Conservation (phyloP, 495 filamentous ascomycete species). For the Aspergillus leporis region DNA sequence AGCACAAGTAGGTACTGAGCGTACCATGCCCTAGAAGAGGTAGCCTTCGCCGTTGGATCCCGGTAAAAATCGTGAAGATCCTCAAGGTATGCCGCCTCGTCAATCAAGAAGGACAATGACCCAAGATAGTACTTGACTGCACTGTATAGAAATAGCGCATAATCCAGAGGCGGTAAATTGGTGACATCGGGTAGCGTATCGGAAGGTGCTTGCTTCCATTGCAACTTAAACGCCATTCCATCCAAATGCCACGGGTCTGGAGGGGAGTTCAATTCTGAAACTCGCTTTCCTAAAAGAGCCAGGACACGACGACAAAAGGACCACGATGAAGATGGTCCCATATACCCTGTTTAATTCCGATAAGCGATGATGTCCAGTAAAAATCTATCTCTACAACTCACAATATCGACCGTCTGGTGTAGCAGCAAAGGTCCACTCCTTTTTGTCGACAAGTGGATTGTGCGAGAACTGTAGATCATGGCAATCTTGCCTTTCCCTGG, state of each 20-base stretch:
- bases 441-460: conserved; percentile 32
- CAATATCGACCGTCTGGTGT: conserved; percentile 34
- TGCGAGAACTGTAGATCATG: conserved; percentile 18
- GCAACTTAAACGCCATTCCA: conserved; percentile 38
- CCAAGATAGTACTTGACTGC: conserved; percentile 42
- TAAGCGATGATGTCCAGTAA: background rate
- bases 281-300: conserved; percentile 27
- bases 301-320: conserved; percentile 36
- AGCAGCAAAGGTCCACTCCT: conserved; percentile 28
- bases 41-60: conserved; percentile 24
- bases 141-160: conserved; percentile 39
- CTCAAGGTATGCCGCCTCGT: conserved; percentile 34
- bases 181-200: conserved; percentile 33
- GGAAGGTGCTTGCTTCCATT: conserved; percentile 32
- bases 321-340: conserved; percentile 38
- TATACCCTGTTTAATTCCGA: conserved; percentile 15
- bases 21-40: conserved; percentile 35
- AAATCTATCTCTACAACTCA: conserved; percentile 20
- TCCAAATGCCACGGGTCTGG: conserved; percentile 37
- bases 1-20: conserved; percentile 42
- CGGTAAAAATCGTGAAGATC: conserved; percentile 36
- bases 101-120: conserved; percentile 39
- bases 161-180: conserved; percentile 36
- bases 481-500: background rate
- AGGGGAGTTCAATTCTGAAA: conserved; percentile 27